These are phyloP conservation scores for Multifurca ochricompacta DNA, from an alignment of 768 basidiomycete species.

Conservation along the genomic window DNA sequence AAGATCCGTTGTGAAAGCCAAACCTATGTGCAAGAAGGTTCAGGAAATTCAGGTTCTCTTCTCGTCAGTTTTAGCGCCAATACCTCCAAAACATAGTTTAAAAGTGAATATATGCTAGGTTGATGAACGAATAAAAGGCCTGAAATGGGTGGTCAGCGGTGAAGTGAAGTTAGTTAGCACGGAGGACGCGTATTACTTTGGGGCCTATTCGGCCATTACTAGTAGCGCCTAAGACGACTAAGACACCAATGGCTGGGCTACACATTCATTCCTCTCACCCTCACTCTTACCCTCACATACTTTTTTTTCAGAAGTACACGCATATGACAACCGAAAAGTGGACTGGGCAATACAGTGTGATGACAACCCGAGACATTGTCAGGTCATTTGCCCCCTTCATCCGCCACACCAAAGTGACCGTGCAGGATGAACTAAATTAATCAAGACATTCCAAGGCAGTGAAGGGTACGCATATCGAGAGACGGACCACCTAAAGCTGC, in stretches of 20 bases:
- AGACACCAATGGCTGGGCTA: too few species aligned
- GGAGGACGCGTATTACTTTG: background rate
- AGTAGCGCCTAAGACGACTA: too few species aligned
- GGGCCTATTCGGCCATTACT: background rate
- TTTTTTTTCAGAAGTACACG: background rate
- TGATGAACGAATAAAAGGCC: background rate
- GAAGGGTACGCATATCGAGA: background rate
- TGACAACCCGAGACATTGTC: background rate
- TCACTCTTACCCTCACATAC: too few species aligned
- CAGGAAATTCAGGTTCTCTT: background rate
- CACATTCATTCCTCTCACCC: too few species aligned
- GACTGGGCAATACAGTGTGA: background rate
- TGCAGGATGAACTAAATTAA: background rate
- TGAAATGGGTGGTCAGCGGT: too few species aligned
- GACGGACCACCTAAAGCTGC: background rate
- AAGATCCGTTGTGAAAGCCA: conserved; percentile 82
- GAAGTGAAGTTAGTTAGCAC: background rate
- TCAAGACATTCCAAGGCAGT: background rate
- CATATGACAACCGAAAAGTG: background rate
- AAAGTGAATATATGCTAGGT: background rate
- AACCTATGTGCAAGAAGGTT: conserved; percentile 44
- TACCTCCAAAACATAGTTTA: conserved; percentile 22
- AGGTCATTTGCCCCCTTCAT: background rate
- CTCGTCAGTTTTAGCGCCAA: background rate
- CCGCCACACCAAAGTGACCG: background rate